phyloP scores from a whole-genome alignment of 75 land plant genomes.

The Selaginella moellendorffii region DNA sequence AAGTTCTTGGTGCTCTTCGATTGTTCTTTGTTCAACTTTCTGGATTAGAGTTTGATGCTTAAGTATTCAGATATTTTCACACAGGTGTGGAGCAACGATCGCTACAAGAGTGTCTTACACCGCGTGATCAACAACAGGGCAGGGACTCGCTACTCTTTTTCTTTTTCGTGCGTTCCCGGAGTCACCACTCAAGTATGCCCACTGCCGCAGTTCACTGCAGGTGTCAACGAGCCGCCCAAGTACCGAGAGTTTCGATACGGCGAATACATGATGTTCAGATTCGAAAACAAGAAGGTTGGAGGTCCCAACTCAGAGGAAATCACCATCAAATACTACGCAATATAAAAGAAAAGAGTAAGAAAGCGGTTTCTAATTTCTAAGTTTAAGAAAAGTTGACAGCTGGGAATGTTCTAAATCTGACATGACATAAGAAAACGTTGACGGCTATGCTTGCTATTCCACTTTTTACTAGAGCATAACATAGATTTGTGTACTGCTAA shows the following conservation, averaged over 20 bases:
- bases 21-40: no score
- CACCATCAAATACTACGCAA: constrained; percentile 4
- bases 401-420: no score
- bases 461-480: no score
- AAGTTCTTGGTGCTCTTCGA: no score
- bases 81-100: constrained; percentile 9
- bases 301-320: background rate
- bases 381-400: no score
- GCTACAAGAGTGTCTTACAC: constrained; percentile 4
- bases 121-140: constrained; percentile 6
- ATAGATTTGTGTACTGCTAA: no score
- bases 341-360: no score
- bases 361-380: no score
- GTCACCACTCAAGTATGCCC: background rate
- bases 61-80: no score
- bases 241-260: background rate
- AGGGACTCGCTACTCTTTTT: background rate
- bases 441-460: no score
- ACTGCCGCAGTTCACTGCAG: constrained; percentile 4
- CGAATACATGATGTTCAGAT: constrained; percentile 4
- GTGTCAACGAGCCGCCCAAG: background rate
- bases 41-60: no score
- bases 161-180: constrained; percentile 8
- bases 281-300: background rate
- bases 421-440: no score